Conservation (phyloP, 495 filamentous ascomycete genomes). For the Terfezia claveryi region DNA sequence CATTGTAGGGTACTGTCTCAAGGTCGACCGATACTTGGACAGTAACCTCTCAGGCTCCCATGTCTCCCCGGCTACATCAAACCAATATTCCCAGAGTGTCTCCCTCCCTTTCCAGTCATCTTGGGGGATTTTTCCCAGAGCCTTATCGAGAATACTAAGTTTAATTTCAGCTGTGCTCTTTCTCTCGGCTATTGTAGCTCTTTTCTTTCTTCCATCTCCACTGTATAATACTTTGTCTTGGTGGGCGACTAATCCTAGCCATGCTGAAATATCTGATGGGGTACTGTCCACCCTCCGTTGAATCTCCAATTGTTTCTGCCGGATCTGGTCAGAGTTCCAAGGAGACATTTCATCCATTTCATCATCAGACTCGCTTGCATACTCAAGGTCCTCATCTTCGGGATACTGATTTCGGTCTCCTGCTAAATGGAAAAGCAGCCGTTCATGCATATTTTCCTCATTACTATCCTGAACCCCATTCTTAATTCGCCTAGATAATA, state of each 20-base stretch:
- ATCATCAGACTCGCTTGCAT: slow-evolving; percentile 27
- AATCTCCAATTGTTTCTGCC: neutral
- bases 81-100: slow-evolving; percentile 38
- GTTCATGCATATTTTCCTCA: neutral
- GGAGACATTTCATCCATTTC: neutral
- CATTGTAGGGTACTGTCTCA: slow-evolving; percentile 34
- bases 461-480: neutral
- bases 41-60: slow-evolving; percentile 46
- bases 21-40: slow-evolving; percentile 40
- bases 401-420: neutral
- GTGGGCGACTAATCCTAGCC: slow-evolving; percentile 54
- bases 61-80: slow-evolving; percentile 45
- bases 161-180: slow-evolving; percentile 54
- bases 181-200: slow-evolving; percentile 36
- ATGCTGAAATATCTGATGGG: slow-evolving; percentile 44
- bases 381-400: slow-evolving; percentile 21
- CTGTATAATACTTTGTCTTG: slow-evolving; percentile 42
- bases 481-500: slow-evolving; percentile 10
- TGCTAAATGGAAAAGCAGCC: neutral
- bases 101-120: slow-evolving; percentile 21
- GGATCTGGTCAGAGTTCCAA: neutral
- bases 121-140: slow-evolving; percentile 32
- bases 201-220: slow-evolving; percentile 16
- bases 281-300: slow-evolving; percentile 5
- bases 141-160: slow-evolving; percentile 60